Evolutionary conservation across 1,284 basidiomycete species (phyloP).

Genomic region (Pholiota adiposa): DNA sequence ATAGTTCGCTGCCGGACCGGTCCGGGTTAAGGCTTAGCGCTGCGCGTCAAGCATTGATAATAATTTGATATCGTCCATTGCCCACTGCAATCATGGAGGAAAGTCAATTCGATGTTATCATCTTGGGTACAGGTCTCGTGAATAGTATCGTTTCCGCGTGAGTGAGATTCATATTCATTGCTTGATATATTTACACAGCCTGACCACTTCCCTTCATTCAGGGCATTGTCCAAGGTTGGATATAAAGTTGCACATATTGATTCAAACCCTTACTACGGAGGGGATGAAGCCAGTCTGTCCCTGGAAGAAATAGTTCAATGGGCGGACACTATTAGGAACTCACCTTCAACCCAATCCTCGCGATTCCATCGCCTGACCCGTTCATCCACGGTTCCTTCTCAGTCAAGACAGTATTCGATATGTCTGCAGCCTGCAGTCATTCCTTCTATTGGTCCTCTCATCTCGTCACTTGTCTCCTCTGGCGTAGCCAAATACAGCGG

Average conservation of each 20-base stretch:
- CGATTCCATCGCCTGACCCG: constrained; percentile 47
- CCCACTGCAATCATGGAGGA: constrained; percentile 31
- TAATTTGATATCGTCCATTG: background rate
- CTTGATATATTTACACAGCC: constrained; percentile 25
- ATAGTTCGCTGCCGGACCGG: background rate
- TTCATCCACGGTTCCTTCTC: constrained; percentile 47
- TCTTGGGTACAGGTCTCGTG: constrained; percentile 87
- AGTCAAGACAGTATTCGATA: constrained; percentile 82
- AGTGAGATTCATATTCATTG: constrained; percentile 41
- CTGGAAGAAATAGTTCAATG: constrained; percentile 81
- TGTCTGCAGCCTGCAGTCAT: constrained; percentile 86
- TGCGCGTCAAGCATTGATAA: background rate
- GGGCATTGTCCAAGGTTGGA: constrained; percentile 87
- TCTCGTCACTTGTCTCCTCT: constrained; percentile 81
- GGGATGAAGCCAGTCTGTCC: constrained; percentile 80
- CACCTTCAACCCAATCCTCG: constrained; percentile 23
- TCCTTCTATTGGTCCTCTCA: constrained; percentile 79
- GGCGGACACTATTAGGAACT: constrained; percentile 47
- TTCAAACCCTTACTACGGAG: constrained; percentile 85
- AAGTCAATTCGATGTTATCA: constrained; percentile 73
- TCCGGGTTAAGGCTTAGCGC: background rate
- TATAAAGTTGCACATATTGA: constrained; percentile 90
- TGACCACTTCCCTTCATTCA: too few relatives aligned
- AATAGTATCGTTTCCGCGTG: constrained; percentile 91
- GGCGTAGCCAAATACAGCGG: constrained; percentile 91